Conservation (phyloP, 306 rosid genomes). For the Malus orientalis region DNA sequence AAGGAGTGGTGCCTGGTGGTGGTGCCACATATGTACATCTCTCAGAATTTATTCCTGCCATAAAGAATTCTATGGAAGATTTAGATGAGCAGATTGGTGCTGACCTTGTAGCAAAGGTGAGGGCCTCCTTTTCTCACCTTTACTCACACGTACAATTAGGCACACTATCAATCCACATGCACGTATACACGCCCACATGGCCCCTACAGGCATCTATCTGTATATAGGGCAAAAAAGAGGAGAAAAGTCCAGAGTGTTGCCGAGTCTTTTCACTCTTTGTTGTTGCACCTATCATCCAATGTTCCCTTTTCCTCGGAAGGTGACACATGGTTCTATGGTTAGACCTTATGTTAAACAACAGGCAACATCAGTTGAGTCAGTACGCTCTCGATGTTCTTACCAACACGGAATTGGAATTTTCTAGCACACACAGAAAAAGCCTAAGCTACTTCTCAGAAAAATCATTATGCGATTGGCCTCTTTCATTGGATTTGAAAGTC, state of each 20-base stretch:
- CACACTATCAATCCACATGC: background rate
- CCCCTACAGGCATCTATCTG: background rate
- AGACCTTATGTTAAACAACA: background rate
- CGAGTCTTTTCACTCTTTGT: background rate
- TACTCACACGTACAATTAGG: background rate
- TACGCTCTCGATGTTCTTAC: background rate
- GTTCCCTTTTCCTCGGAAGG: background rate
- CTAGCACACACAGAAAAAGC: background rate
- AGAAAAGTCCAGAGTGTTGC: background rate
- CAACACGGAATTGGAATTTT: background rate
- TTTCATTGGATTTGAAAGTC: background rate
- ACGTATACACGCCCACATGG: background rate
- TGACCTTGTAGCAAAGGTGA: constrained; percentile 82
- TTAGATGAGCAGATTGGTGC: constrained; percentile 81
- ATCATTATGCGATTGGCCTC: background rate
- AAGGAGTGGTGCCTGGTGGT: constrained; percentile 96
- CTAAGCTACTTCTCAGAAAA: background rate
- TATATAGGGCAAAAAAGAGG: background rate
- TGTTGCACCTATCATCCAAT: background rate
- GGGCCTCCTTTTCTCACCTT: background rate
- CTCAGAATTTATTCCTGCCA: constrained; percentile 51
- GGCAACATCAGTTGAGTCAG: background rate
- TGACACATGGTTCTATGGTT: background rate
- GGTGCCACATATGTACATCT: constrained; percentile 83
- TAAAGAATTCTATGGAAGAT: constrained; percentile 61